A percentile compares a stretch with the other conserved stretches of the same genome.
phyloP scores from a whole-genome alignment of 768 basidiomycete species.

The Multifurca ochricompacta region DNA sequence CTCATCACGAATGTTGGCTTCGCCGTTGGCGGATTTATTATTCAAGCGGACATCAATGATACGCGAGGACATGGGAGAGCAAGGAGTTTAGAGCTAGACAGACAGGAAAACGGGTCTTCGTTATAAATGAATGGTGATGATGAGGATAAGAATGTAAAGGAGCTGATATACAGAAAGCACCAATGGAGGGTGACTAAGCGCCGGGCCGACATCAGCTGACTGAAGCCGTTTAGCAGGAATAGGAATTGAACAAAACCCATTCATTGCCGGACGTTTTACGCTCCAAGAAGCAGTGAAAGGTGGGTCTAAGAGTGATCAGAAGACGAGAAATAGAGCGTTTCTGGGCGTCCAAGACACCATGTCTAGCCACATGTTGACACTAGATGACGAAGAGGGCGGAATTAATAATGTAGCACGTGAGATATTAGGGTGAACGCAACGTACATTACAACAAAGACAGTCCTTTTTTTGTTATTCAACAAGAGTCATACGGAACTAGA shows the following conservation, averaged over 20 bases:
- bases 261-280: too few species aligned
- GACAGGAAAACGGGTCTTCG: background rate
- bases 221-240: background rate
- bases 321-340: background rate
- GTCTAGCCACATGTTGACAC: background rate
- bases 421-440: background rate
- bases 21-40: conserved; percentile 28
- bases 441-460: background rate
- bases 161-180: too few species aligned
- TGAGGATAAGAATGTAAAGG: too few species aligned
- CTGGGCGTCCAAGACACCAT: background rate
- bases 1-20: conserved; percentile 32
- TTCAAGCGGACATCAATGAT: conserved; percentile 45
- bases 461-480: too few species aligned
- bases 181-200: background rate
- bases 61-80: conserved; percentile 24
- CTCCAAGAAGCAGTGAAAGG: background rate
- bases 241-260: background rate
- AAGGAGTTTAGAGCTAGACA: background rate
- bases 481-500: background rate
- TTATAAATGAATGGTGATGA: conserved; percentile 1
- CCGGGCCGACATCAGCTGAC: conserved; percentile 7
- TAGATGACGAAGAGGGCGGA: conserved; percentile 10
- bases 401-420: background rate
- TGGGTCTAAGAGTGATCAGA: background rate